Evolutionary conservation across 148 eudicot genomes (phyloP), one percentile per base, ranked within the genome.

Genomic region (Silene uniflora): DNA sequence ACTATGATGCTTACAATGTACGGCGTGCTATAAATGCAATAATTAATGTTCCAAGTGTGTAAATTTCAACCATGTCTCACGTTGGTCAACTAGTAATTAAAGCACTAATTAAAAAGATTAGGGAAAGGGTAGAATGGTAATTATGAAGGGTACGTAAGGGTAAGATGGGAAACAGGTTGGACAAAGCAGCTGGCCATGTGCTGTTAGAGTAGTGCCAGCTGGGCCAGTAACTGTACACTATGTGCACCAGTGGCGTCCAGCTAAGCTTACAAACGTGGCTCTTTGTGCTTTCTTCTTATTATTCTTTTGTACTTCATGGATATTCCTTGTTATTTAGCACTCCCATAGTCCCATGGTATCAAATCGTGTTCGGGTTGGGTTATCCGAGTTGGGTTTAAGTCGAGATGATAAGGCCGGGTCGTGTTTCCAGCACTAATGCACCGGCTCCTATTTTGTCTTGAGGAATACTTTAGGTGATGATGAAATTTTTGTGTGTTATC

Each of bases 151-250:
- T 52, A 52, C 42, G 14, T 29, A 60, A 3, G 55, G 67, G 76
- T 19, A 61, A 11, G 32, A 29, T 9, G 52, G 47, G 64, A 44
- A 35, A 14, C 7, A 24, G 56, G 56, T 14, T 70, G 44, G 76
- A 60, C 2, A 60, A 46, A 73, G 29, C 19, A 73, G 76, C 67
- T 81, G 84, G 77, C 83, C 86, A 84, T 81, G 86, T 84, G 84
- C 76, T 2, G 71, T 59, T 68, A 65, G 66, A 62, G 67, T 24
- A 42, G 7, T 84, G 84, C 86, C 86, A 85, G 85, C 81, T 82
- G 83, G 83, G 78, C 83, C 86, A 74, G 65, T 58, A 8, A 72
- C 14, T 18, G 49, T 58, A 56, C 63, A 27, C 24, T 14, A 61
- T 47, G 61, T 62, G 67, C 56, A 25, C 63, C 63, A 82, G 73